Base-by-base conservation (phyloP, 441 rosid genomes). In the Brassica hybrid region DNA sequence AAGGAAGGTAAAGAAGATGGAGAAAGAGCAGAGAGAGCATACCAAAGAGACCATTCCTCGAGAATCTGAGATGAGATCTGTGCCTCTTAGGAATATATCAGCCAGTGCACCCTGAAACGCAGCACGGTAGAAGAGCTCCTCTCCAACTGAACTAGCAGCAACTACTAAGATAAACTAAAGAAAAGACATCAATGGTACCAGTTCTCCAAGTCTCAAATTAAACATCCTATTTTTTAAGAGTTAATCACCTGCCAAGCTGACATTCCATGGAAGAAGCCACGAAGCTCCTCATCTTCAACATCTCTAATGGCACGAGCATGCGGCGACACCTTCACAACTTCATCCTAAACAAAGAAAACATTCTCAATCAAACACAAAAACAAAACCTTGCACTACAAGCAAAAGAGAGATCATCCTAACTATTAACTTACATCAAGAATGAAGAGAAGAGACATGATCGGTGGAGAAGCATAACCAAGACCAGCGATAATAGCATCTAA, bases 231-330 rank as follows among this genome's bases (percentile, higher is more conserved):
- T 23, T 2, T 16, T 7, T 2, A 59, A 11, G 10, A 27, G 27
- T 52, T 32, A 6, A 69, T 52, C 69, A 91, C 99, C 97, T 95
- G 99, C 94, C 94, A 93, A 67, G 96, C 94, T 14, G 99, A 90
- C 99, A 95, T 95, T 76, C 99, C 99, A 84, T 91, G 86, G 34
- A 91, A 95, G 88, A 95, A 95, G 76, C 91, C 89, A 67, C 99
- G 81, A 19, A 95, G 91, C 83, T 93, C 99, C 75, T 93, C 98
- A 78, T 95, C 98, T 88, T 95, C 99, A 23, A 95, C 99, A 79
- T 95, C 99, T 77, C 98, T 89, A 54, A 95, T 90, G 1, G 99
- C 99, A 10, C 99, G 94, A 80, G 98, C 99, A 77, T 95, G 94
- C 14, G 98, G 99, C 0, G 98, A 95, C 13, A 89, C 8, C 69